These are phyloP conservation scores for Breviolum minutum DNA, from an alignment of 73 alveolate genomes.

Conservation along the genomic window DNA sequence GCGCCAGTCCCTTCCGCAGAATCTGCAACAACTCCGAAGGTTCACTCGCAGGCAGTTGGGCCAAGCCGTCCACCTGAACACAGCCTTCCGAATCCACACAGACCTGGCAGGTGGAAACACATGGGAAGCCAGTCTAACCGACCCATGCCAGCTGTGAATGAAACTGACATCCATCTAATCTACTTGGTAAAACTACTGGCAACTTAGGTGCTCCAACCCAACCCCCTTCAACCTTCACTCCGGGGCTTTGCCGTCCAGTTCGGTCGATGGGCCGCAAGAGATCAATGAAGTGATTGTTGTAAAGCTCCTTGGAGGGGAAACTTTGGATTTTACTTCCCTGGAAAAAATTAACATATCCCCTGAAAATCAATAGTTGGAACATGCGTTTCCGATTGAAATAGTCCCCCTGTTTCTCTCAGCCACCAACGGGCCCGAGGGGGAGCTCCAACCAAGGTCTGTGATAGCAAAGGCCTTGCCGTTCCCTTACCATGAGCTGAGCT, in stretches of 20 bases:
- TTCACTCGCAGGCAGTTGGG: neutral
- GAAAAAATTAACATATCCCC: neutral
- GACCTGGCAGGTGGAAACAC: neutral
- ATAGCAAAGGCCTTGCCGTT: no score
- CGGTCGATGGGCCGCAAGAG: constrained; percentile 72
- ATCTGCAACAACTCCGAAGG: constrained; percentile 39
- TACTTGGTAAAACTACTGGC: neutral
- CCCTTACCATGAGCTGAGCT: no score
- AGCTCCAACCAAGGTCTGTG: no score
- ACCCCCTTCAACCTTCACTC: neutral
- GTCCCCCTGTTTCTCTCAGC: no score
- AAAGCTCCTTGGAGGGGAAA: neutral
- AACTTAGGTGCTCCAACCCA: neutral
- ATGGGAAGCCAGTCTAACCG: no score
- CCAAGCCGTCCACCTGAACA: constrained; percentile 72
- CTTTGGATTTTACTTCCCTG: neutral
- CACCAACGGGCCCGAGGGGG: neutral
- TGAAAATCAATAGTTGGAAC: neutral
- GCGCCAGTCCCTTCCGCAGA: constrained; percentile 57
- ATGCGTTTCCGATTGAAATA: no score
- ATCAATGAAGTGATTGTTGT: constrained; percentile 78
- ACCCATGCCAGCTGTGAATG: no score
- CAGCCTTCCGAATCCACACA: constrained; percentile 42
- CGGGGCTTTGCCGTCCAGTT: constrained; percentile 42
- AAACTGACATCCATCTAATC: no score